Percentiles rank a stretch among this genome's conserved stretches.
Evolutionary conservation across 345 rosid species (phyloP).

Genomic region (Passiflora organensis): DNA sequence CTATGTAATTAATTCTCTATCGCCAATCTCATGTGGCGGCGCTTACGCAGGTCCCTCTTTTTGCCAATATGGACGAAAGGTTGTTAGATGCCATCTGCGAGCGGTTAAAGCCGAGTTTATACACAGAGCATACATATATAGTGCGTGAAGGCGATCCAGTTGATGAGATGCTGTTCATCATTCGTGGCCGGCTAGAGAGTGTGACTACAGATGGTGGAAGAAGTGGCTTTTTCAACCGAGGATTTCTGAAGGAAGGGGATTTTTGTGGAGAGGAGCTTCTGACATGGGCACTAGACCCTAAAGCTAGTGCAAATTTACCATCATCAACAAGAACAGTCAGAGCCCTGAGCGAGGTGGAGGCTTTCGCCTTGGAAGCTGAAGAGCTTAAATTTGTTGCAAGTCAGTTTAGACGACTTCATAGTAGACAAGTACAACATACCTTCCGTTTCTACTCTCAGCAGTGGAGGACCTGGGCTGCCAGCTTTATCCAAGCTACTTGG

Average conservation of each 20-base stretch:
- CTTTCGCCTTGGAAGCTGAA: constrained; percentile 80
- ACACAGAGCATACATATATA: constrained; percentile 60
- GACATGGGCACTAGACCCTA: constrained; percentile 77
- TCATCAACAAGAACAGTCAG: constrained; percentile 58
- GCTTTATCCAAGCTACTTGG: constrained; percentile 81
- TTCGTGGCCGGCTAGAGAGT: constrained; percentile 74
- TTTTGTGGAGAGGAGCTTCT: constrained; percentile 79
- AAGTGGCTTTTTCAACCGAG: constrained; percentile 78
- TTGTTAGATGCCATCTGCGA: constrained; percentile 86
- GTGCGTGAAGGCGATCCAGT: constrained; percentile 92
- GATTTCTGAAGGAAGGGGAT: constrained; percentile 65
- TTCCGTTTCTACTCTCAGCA: constrained; percentile 90
- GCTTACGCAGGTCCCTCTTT: constrained; percentile 60
- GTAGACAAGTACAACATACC: constrained; percentile 75
- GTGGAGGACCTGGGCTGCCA: constrained; percentile 92
- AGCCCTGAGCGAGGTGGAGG: constrained; percentile 77
- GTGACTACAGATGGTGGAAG: constrained; percentile 90
- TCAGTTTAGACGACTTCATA: constrained; percentile 85
- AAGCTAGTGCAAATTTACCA: constrained; percentile 53
- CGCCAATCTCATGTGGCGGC: not conserved
- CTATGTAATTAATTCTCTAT: not conserved
- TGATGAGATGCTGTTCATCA: constrained; percentile 79
- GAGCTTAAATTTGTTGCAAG: constrained; percentile 81
- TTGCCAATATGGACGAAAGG: constrained; percentile 84
- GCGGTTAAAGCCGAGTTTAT: constrained; percentile 72